A percentile compares a stretch with the other conserved stretches of the same genome.
Evolutionary conservation across 2,329 filamentous ascomycete genomes (phyloP).

Genomic region (Emericellopsis atlantica): DNA sequence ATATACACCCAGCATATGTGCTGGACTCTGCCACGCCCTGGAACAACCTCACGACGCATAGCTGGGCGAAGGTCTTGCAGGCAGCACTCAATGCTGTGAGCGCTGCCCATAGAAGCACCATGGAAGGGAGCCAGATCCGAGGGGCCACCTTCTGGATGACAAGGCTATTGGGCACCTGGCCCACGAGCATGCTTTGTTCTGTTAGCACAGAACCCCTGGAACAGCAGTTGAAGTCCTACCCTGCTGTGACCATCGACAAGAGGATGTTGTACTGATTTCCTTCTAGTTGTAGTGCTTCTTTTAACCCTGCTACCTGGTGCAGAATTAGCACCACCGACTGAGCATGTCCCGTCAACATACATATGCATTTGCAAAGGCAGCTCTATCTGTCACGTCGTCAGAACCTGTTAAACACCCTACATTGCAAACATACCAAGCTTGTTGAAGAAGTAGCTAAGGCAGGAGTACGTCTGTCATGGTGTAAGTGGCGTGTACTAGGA

Average conservation of each 20-base stretch:
- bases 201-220: background rate
- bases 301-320: conserved; percentile 23
- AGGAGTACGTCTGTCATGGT: conserved; percentile 16
- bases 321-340: background rate
- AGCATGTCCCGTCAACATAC: conserved; percentile 1
- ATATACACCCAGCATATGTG: conserved; percentile 16
- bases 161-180: conserved; percentile 43
- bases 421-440: conserved; percentile 17
- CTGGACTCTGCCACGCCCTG: conserved; percentile 13
- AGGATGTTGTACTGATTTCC: conserved; percentile 22
- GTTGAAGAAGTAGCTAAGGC: conserved; percentile 21
- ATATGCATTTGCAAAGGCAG: conserved; percentile 26
- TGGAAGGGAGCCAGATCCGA: conserved; percentile 43
- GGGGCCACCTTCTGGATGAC: conserved; percentile 48
- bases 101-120: conserved; percentile 46
- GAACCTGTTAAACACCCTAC: no score
- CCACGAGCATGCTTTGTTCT: conserved; percentile 23
- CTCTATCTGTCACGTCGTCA: conserved; percentile 6
- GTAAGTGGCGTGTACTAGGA: background rate
- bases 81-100: conserved; percentile 36
- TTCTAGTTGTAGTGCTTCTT: conserved; percentile 27
- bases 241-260: conserved; percentile 11
- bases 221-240: conserved; percentile 6
- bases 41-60: conserved; percentile 15
- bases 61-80: conserved; percentile 13